These are phyloP conservation scores for Coprinellus micaceus DNA, from an alignment of 768 basidiomycete species.

Conservation along the genomic window DNA sequence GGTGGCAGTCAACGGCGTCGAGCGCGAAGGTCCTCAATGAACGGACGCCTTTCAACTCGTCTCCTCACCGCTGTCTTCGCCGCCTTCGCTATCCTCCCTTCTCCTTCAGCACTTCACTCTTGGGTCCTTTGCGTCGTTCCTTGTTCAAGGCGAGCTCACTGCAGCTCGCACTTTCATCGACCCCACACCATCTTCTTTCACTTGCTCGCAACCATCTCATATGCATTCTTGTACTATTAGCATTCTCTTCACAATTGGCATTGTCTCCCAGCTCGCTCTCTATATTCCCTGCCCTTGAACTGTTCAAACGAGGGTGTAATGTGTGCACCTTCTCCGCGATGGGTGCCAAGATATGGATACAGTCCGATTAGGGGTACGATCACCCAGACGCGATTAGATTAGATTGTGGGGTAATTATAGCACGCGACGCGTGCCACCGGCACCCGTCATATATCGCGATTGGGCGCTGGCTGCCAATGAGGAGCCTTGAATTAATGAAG, in stretches of 20 bases:
- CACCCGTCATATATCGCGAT: too few relatives aligned
- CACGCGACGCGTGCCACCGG: neutral
- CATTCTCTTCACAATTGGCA: neutral
- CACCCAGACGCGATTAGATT: neutral
- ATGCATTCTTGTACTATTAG: conserved; percentile 1
- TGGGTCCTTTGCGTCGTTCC: neutral
- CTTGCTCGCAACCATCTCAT: neutral
- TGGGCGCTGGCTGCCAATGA: too few relatives aligned
- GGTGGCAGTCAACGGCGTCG: conserved; percentile 52
- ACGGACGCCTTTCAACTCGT: too few relatives aligned
- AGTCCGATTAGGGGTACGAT: too few relatives aligned
- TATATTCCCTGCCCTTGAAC: neutral
- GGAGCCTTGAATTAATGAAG: too few relatives aligned
- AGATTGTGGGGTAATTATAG: conserved; percentile 1
- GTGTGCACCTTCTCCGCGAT: too few relatives aligned
- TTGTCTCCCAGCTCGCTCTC: neutral
- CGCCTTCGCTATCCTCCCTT: neutral
- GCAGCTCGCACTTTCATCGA: neutral
- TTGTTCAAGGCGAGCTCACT: too few relatives aligned
- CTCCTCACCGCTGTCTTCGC: neutral
- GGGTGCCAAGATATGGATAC: too few relatives aligned
- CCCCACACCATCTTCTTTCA: neutral
- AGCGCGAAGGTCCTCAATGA: neutral
- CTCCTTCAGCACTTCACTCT: neutral
- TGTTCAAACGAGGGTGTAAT: neutral